Conservation (phyloP, 1,139 yeast genomes). For the Yamadazyma atmosphaerica region DNA sequence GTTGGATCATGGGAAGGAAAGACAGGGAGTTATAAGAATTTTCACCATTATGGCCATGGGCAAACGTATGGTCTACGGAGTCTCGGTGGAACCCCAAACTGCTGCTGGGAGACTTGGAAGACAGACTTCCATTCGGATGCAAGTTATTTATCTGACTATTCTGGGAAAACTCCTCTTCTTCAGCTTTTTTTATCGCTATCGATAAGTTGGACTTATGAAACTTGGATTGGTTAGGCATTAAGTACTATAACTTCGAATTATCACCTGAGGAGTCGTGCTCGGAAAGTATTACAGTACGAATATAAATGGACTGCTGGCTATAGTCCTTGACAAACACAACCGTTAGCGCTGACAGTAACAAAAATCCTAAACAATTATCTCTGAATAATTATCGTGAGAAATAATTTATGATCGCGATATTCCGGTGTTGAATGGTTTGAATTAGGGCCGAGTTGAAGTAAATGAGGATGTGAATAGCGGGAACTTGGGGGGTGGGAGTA, state of each 20-base stretch:
- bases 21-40: slow-evolving; percentile 13
- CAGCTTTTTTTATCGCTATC: slow-evolving; percentile 48
- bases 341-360: too few species aligned
- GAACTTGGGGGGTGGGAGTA: not conserved
- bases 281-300: not conserved
- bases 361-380: too few species aligned
- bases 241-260: too few species aligned
- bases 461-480: not conserved
- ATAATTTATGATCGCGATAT: not conserved
- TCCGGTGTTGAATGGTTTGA: not conserved
- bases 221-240: slow-evolving; percentile 30
- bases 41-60: slow-evolving; percentile 9
- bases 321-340: too few species aligned
- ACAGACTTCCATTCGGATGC: slow-evolving; percentile 8
- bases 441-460: not conserved
- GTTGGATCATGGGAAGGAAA: slow-evolving; percentile 26
- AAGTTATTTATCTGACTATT: slow-evolving; percentile 7
- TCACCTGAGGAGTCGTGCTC: too few species aligned
- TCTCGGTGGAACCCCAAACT: slow-evolving; percentile 3
- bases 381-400: not conserved
- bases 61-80: not conserved
- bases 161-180: slow-evolving; percentile 19
- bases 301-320: not conserved
- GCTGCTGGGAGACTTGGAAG: slow-evolving; percentile 9
- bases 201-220: slow-evolving; percentile 45